Conservation (phyloP, 23 red algal species). For the Gracilariopsis chorda region DNA sequence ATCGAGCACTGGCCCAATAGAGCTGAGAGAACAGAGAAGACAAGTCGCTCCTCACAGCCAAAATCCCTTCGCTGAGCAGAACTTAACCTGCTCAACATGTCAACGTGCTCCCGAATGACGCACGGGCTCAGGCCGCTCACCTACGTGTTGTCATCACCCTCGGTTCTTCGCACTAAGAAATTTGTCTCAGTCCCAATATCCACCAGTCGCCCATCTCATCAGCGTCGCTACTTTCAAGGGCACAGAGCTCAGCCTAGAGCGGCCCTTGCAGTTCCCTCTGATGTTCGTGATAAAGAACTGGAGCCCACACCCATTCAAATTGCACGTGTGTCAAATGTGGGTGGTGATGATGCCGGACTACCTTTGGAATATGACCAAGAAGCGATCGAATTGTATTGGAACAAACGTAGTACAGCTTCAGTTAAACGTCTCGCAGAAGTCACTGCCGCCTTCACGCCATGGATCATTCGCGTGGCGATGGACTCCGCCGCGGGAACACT, state of each 20-base stretch:
- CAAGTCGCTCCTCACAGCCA: no score
- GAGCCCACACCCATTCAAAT: not conserved
- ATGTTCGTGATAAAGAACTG: not conserved
- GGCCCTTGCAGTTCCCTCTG: not conserved
- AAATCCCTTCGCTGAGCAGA: no score
- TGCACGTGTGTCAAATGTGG: not conserved
- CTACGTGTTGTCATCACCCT: not conserved
- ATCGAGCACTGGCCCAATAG: no score
- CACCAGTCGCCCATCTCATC: not conserved
- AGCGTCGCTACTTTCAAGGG: not conserved
- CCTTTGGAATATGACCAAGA: conserved; percentile 76
- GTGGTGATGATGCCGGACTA: conserved; percentile 65
- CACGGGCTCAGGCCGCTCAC: not conserved
- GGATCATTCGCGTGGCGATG: conserved; percentile 29
- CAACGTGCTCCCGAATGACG: not conserved
- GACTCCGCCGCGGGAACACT: conserved; percentile 4
- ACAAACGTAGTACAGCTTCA: conserved; percentile 57
- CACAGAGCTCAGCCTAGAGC: not conserved
- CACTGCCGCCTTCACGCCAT: conserved; percentile 57
- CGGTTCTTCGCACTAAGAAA: not conserved
- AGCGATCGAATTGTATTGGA: conserved; percentile 88
- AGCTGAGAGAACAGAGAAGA: no score
- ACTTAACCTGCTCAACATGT: no score
- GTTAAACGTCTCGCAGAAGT: conserved; percentile 66
- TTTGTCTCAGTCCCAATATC: not conserved